phyloP scores from a whole-genome alignment of 1,139 yeast species.

The Scheffersomyces segobiensis region DNA sequence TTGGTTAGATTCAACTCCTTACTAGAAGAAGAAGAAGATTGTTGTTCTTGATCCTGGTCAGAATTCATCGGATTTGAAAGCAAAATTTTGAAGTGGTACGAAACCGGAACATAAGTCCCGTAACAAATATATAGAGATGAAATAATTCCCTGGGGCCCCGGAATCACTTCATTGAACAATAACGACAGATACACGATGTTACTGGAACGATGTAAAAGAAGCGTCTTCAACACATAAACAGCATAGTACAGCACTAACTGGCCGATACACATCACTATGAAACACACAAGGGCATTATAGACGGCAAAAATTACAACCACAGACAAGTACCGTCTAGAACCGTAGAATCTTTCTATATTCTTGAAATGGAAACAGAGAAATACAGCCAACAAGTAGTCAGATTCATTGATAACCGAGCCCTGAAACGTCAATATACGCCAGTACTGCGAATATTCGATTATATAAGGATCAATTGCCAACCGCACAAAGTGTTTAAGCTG shows the following conservation, averaged over 20 bases:
- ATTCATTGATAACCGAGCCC: slow-evolving; percentile 59
- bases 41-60: slow-evolving; percentile 4
- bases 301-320: slow-evolving; percentile 31
- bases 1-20: slow-evolving; percentile 50
- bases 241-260: slow-evolving; percentile 33
- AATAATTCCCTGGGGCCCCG: slow-evolving; percentile 68
- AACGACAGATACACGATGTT: slow-evolving; percentile 23
- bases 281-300: slow-evolving; percentile 35
- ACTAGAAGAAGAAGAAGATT: slow-evolving; percentile 13
- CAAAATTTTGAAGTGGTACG: slow-evolving; percentile 57
- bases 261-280: slow-evolving; percentile 39
- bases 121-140: slow-evolving; percentile 62
- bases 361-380: slow-evolving; percentile 60
- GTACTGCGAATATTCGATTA: slow-evolving; percentile 61
- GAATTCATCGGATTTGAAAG: slow-evolving; percentile 23
- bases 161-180: slow-evolving; percentile 35
- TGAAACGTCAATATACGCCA: slow-evolving; percentile 67
- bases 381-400: slow-evolving; percentile 57
- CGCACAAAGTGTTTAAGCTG: slow-evolving; percentile 56
- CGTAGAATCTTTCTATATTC: slow-evolving; percentile 63
- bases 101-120: slow-evolving; percentile 57
- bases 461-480: slow-evolving; percentile 59
- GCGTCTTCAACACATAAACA: slow-evolving; percentile 22
- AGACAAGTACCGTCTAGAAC: slow-evolving; percentile 58
- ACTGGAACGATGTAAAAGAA: neutral